Conservation (phyloP, 257 asterid genomes). For the Rhazya stricta region DNA sequence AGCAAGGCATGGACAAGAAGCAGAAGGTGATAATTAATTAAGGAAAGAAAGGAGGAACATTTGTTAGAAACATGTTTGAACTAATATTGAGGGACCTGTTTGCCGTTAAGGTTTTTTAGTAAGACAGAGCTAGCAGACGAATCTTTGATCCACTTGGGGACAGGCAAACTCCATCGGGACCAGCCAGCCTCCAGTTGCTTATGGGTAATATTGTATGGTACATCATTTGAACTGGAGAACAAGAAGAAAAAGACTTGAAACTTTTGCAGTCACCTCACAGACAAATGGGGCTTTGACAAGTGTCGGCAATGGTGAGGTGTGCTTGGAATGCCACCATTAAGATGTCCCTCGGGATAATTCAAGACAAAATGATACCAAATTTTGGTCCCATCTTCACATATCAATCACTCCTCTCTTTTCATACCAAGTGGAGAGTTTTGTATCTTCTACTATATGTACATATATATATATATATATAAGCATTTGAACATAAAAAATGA, state of each 20-base stretch:
- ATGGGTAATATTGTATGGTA: not conserved
- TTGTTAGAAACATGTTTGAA: conserved; percentile 1
- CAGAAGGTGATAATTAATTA: not conserved
- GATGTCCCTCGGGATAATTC: conserved; percentile 26
- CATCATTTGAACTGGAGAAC: not conserved
- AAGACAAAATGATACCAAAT: conserved; percentile 38
- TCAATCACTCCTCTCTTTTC: not conserved
- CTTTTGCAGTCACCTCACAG: not conserved
- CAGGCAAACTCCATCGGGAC: conserved; percentile 19
- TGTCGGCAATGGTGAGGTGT: conserved; percentile 10
- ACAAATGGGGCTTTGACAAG: conserved; percentile 15
- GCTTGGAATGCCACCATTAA: conserved; percentile 12
- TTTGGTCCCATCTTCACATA: conserved; percentile 22
- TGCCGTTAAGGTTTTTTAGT: conserved; percentile 5
- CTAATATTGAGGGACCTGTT: conserved; percentile 3
- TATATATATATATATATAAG: no score
- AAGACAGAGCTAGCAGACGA: conserved; percentile 1
- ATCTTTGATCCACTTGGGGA: conserved; percentile 13
- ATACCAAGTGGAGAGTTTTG: no score
- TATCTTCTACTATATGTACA: no score
- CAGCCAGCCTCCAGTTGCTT: conserved; percentile 3
- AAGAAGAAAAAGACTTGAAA: not conserved
- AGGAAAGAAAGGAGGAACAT: not conserved
- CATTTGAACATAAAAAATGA: no score
- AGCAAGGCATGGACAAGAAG: not conserved